Base-by-base conservation (phyloP, 108 stramenopile species). In the Parietichytrium sp. region DNA sequence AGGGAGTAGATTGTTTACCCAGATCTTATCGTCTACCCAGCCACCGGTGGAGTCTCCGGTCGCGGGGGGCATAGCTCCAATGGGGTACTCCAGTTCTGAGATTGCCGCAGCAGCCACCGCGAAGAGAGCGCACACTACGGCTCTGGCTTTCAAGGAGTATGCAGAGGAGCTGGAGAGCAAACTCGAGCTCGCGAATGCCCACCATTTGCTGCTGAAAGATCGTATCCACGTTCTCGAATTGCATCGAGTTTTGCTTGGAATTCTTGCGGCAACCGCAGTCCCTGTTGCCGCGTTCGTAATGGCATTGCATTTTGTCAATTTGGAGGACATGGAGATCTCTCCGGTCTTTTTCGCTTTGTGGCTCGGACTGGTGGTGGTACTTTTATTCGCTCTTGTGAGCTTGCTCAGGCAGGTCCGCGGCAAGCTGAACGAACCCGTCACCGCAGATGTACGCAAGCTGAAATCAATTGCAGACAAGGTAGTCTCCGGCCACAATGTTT, bases 81-180 rank as follows among this genome's bases (percentile, higher is more conserved):
- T n/a, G n/a, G n/a, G n/a, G n/a, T n/a, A n/a, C n/a, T n/a, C n/a
- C n/a, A n/a, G n/a, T n/a, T n/a, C n/a, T n/a, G n/a, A n/a, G n/a
- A n/a, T n/a, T n/a, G n/a, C n/a, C n/a, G n/a, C n/a, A n/a, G n/a
- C n/a, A n/a, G n/a, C n/a, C n/a, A n/a, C n/a, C n/a, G n/a, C n/a
- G n/a, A 72, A 72, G 61, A 33, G 61, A 33, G 61, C 61, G 6
- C 38, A 72, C 23, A 42, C 61, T 42, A 72, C 36, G 42, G 61
- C 61, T 7, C 38, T 42, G 6, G 61, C 61, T 13, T 20, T 72
- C 13, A 72, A 72, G 25, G 61, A 72, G 10, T 72, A 72, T 25
- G 61, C 61, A 6, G 38, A 25, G 6, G 61, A 72, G 6, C 20
- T 72, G 12, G 61, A 72, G 33, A 45, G 20, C 33, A 16, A 72